These are phyloP conservation scores for Ceriops decandra DNA, from an alignment of 345 rosid genomes.

Conservation along the genomic window DNA sequence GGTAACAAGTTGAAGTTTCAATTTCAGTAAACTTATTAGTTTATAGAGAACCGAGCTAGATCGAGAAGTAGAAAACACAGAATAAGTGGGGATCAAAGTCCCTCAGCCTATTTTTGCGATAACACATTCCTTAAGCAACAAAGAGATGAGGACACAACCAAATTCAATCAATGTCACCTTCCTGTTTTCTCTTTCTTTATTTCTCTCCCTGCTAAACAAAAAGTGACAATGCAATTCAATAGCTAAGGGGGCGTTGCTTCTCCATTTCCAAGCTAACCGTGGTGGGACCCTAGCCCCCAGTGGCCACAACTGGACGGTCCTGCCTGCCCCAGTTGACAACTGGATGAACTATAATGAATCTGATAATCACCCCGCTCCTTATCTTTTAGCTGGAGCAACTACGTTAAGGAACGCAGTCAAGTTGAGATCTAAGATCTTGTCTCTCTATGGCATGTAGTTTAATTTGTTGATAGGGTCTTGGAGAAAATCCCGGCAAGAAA, in stretches of 20 bases:
- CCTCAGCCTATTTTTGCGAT: constrained; percentile 7
- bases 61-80: background rate
- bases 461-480: too few species aligned
- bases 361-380: constrained; percentile 5
- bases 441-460: too few species aligned
- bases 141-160: constrained; percentile 6
- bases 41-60: constrained; percentile 1
- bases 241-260: constrained; percentile 20
- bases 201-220: constrained; percentile 1
- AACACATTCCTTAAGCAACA: constrained; percentile 12
- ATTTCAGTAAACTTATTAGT: too few species aligned
- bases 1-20: too few species aligned
- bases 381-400: constrained; percentile 16
- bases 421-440: background rate
- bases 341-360: background rate
- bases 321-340: constrained; percentile 1
- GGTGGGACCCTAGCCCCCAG: constrained; percentile 26
- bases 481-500: too few species aligned
- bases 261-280: background rate
- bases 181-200: background rate
- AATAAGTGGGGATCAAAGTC: background rate
- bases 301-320: constrained; percentile 27
- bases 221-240: constrained; percentile 28
- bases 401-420: background rate
- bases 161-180: constrained; percentile 8